A percentile compares a stretch with the other conserved stretches of the same genome.
These are phyloP conservation scores for Penicillium sp. DNA, from an alignment of 2,329 filamentous ascomycete species.

Conservation along the genomic window DNA sequence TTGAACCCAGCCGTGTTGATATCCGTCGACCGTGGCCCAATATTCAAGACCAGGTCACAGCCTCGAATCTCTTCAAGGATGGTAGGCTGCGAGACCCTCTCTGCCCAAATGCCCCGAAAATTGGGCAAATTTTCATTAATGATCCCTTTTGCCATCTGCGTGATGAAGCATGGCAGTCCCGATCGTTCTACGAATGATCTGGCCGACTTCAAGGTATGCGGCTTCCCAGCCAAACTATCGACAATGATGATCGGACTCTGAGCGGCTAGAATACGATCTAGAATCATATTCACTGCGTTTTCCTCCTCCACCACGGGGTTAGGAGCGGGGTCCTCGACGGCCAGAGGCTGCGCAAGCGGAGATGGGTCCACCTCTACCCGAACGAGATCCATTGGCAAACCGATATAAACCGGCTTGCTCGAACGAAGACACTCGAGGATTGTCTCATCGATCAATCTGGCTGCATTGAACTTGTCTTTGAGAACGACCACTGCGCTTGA, in stretches of 20 bases:
- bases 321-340: conserved; percentile 60
- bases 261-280: conserved; percentile 69
- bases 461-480: conserved; percentile 66
- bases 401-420: conserved; percentile 76
- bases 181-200: conserved; percentile 70
- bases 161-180: conserved; percentile 74
- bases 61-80: conserved; percentile 29
- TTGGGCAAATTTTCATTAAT: conserved; percentile 70
- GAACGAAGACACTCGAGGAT: conserved; percentile 69
- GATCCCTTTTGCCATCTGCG: conserved; percentile 81
- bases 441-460: conserved; percentile 73
- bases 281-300: conserved; percentile 67
- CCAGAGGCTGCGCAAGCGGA: conserved; percentile 65
- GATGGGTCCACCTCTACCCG: conserved; percentile 70
- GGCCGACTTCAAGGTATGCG: conserved; percentile 69
- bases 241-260: conserved; percentile 74
- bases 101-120: conserved; percentile 79
- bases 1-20: conserved; percentile 66
- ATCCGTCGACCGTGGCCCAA: conserved; percentile 38
- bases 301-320: conserved; percentile 55
- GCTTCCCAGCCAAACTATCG: conserved; percentile 75
- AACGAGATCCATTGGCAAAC: conserved; percentile 76
- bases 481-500: conserved; percentile 71
- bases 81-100: conserved; percentile 62
- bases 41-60: conserved; percentile 34